phyloP scores from a whole-genome alignment of 2,329 filamentous ascomycete genomes.

The Didymella arachidicola region DNA sequence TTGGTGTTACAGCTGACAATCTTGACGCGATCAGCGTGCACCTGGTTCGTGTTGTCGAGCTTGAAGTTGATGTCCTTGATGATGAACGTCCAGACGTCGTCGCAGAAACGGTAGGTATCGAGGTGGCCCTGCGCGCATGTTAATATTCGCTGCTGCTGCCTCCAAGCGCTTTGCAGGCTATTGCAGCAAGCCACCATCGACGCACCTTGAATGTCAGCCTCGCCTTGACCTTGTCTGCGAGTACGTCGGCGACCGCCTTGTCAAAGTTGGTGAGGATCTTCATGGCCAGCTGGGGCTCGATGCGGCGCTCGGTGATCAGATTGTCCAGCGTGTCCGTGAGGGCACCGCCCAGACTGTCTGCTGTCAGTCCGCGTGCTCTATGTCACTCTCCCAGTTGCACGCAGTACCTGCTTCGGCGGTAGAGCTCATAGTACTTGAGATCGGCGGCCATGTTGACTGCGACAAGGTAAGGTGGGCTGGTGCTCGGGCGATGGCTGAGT shows the following conservation, averaged over 20 bases:
- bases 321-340: conserved; percentile 97
- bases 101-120: conserved; percentile 98
- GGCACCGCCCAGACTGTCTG: conserved; percentile 82
- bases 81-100: conserved; percentile 99
- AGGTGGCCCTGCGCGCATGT: conserved; percentile 76
- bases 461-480: conserved; percentile 22
- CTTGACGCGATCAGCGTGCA: conserved; percentile 92
- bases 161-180: background rate
- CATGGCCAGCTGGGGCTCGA: conserved; percentile 98
- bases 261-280: conserved; percentile 97
- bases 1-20: conserved; percentile 98
- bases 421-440: conserved; percentile 86
- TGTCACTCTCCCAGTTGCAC: conserved; percentile 17
- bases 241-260: conserved; percentile 86
- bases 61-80: conserved; percentile 99
- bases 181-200: conserved; percentile 6
- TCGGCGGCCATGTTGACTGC: conserved; percentile 47
- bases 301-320: conserved; percentile 90
- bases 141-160: conserved; percentile 21
- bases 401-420: conserved; percentile 92
- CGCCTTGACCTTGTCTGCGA: conserved; percentile 91
- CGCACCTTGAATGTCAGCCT: conserved; percentile 92
- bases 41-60: conserved; percentile 79
- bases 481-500: conserved; percentile 23
- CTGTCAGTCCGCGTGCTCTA: conserved; percentile 37